These are phyloP conservation scores for Boletus reticuloceps DNA, from an alignment of 768 basidiomycete species.

Conservation along the genomic window DNA sequence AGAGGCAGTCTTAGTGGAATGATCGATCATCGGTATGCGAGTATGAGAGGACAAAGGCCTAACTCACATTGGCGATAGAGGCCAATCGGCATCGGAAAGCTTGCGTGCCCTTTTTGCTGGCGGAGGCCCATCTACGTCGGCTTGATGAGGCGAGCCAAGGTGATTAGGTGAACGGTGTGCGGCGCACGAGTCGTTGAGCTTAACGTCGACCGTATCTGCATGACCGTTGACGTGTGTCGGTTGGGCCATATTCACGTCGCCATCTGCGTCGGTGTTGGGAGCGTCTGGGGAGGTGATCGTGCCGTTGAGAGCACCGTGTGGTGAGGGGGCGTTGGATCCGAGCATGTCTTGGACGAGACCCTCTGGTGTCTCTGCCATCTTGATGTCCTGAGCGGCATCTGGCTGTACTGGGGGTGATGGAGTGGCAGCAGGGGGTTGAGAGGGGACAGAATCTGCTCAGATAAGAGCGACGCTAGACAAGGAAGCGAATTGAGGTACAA, in stretches of 20 bases:
- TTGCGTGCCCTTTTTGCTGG: constrained; percentile 81
- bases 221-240: constrained; percentile 25
- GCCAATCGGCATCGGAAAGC: constrained; percentile 74
- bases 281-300: constrained; percentile 33
- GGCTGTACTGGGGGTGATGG: constrained; percentile 45
- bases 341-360: constrained; percentile 14
- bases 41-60: constrained; percentile 43
- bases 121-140: constrained; percentile 44
- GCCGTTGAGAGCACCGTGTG: constrained; percentile 19
- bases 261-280: constrained; percentile 23
- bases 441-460: constrained; percentile 41
- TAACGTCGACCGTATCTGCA: constrained; percentile 3
- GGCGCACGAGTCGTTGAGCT: constrained; percentile 32
- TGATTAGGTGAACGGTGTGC: constrained; percentile 34
- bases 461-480: constrained; percentile 27
- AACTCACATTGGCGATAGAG: constrained; percentile 69
- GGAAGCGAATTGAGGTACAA: constrained; percentile 22
- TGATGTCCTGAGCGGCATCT: constrained; percentile 51
- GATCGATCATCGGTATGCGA: constrained; percentile 51
- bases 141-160: constrained; percentile 30
- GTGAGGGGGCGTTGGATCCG: constrained; percentile 9
- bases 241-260: constrained; percentile 33
- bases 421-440: constrained; percentile 45
- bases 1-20: constrained; percentile 59
- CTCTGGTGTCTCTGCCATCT: constrained; percentile 44